Percentiles rank a stretch among this genome's conserved stretches.
phyloP scores from a whole-genome alignment of 2,329 filamentous ascomycete genomes.

The Hirsutella thompsonii region DNA sequence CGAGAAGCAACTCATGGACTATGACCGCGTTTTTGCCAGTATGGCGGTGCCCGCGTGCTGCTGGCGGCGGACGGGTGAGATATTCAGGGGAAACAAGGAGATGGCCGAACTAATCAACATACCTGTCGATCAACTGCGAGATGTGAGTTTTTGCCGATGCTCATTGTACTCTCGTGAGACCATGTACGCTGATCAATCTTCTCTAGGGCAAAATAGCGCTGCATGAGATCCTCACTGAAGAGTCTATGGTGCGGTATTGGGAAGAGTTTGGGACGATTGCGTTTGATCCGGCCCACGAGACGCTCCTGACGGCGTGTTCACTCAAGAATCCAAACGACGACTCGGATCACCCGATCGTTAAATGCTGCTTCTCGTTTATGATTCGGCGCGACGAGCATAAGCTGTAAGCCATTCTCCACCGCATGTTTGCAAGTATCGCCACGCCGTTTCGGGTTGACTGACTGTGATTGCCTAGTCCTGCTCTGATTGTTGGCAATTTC shows the following conservation, averaged over 20 bases:
- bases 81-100: conserved; percentile 94
- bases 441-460: neutral
- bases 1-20: conserved; percentile 90
- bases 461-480: conserved; percentile 46
- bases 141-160: conserved; percentile 45
- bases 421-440: neutral
- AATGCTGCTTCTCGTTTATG: conserved; percentile 96
- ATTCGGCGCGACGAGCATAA: conserved; percentile 92
- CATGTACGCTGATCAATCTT: conserved; percentile 6
- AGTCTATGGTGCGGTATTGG: conserved; percentile 94
- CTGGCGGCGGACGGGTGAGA: conserved; percentile 93
- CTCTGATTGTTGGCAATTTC: conserved; percentile 93
- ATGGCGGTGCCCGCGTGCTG: conserved; percentile 98
- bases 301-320: conserved; percentile 84
- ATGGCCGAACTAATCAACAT: conserved; percentile 96
- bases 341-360: conserved; percentile 59
- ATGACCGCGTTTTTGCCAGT: conserved; percentile 94
- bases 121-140: conserved; percentile 77
- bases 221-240: conserved; percentile 91
- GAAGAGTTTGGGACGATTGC: conserved; percentile 98
- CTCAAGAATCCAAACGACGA: conserved; percentile 68
- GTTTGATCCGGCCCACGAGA: conserved; percentile 88
- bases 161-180: neutral
- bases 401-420: conserved; percentile 51
- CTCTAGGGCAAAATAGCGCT: conserved; percentile 79